phyloP scores from a whole-genome alignment of 768 basidiomycete genomes.

The Amanita thiersii region DNA sequence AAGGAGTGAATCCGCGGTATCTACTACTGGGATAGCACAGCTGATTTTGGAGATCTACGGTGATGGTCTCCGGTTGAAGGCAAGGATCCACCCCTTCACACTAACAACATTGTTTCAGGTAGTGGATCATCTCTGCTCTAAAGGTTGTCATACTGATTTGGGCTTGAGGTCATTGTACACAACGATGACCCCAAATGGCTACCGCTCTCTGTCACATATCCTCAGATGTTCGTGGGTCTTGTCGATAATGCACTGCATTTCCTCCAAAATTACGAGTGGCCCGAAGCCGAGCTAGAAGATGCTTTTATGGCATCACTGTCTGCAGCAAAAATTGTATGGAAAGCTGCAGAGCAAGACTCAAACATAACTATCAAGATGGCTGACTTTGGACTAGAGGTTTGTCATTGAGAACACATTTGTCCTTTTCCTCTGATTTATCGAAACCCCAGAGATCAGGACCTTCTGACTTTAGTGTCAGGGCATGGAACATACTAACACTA shows the following conservation, averaged over 20 bases:
- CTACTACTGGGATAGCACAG: constrained; percentile 26
- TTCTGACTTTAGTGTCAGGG: constrained; percentile 33
- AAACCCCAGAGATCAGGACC: constrained; percentile 23
- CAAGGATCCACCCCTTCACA: constrained; percentile 38
- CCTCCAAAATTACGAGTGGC: constrained; percentile 41
- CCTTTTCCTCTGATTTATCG: not conserved
- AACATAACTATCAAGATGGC: constrained; percentile 29
- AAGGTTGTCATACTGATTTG: too few species aligned
- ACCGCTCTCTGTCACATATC: constrained; percentile 22
- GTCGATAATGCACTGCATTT: constrained; percentile 46
- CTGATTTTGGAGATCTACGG: constrained; percentile 43
- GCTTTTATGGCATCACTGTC: constrained; percentile 46
- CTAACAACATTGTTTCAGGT: constrained; percentile 47
- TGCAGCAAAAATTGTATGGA: constrained; percentile 45
- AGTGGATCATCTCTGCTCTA: constrained; percentile 5
- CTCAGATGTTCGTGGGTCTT: constrained; percentile 27
- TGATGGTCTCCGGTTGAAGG: constrained; percentile 47
- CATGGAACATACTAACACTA: constrained; percentile 60
- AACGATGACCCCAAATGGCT: constrained; percentile 14
- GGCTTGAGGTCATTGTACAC: constrained; percentile 2
- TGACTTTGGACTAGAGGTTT: constrained; percentile 27
- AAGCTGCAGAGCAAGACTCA: constrained; percentile 36
- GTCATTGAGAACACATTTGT: constrained; percentile 11
- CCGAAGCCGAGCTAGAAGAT: constrained; percentile 35
- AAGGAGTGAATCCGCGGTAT: constrained; percentile 21